These are phyloP conservation scores for Tardiomyces blankii DNA, from an alignment of 1,139 yeast genomes.

Conservation along the genomic window DNA sequence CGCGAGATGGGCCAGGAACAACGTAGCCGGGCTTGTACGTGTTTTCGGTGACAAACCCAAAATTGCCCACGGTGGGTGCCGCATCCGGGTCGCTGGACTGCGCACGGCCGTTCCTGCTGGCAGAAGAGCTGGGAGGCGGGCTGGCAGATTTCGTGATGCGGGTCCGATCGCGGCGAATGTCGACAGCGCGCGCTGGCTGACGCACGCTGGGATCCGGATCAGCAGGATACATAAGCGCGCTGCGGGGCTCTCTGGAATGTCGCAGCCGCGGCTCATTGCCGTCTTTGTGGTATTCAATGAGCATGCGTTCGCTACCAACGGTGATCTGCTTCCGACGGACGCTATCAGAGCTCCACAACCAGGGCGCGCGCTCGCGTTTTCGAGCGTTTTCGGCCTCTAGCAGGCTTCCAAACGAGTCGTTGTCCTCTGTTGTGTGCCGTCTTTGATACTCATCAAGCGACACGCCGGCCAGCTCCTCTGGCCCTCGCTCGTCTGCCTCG, in stretches of 20 bases:
- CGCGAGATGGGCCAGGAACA: conserved; percentile 9
- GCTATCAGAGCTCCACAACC: conserved; percentile 14
- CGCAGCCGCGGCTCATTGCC: not conserved
- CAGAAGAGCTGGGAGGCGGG: too few relatives aligned
- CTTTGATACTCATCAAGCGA: conserved; percentile 15
- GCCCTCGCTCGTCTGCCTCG: not conserved
- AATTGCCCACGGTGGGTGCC: conserved; percentile 9
- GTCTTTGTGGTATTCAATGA: not conserved
- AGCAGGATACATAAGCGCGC: not conserved
- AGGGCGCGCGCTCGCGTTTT: conserved; percentile 13
- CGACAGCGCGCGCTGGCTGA: not conserved
- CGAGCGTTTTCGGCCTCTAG: conserved; percentile 14
- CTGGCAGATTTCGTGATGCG: not conserved
- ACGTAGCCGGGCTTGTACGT: conserved; percentile 4
- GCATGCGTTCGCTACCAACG: not conserved
- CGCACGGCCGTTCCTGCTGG: not conserved
- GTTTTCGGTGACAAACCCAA: conserved; percentile 11
- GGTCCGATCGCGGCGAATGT: not conserved
- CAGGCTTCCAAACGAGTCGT: conserved; percentile 20
- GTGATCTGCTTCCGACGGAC: not conserved
- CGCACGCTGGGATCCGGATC: not conserved
- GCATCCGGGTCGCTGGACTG: not conserved
- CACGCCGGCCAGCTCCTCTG: not conserved
- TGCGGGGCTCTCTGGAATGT: not conserved
- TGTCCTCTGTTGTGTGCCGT: conserved; percentile 25